phyloP scores from a whole-genome alignment of 2,329 filamentous ascomycete species.

The Alternaria sp. region DNA sequence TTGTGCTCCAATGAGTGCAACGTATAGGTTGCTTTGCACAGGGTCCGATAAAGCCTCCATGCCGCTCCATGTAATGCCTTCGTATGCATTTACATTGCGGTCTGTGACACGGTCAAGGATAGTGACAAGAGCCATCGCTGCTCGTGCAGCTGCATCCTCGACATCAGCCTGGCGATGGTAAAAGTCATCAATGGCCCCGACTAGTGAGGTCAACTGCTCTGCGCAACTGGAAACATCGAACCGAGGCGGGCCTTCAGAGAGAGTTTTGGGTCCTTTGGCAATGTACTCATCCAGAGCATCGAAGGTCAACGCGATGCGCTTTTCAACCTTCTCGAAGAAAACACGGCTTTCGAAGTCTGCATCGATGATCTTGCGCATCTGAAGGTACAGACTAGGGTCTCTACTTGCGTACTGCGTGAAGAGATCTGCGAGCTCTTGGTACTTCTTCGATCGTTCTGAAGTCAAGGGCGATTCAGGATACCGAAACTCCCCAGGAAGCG shows the following conservation, averaged over 20 bases:
- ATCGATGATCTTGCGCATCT: conserved; percentile 41
- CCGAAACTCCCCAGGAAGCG: conserved; percentile 47
- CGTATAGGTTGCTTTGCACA: conserved; percentile 44
- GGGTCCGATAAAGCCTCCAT: conserved; percentile 36
- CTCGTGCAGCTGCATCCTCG: conserved; percentile 34
- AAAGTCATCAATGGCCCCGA: conserved; percentile 40
- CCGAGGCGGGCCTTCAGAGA: conserved; percentile 30
- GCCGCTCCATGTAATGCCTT: conserved; percentile 38
- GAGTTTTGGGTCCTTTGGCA: conserved; percentile 35
- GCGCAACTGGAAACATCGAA: conserved; percentile 45
- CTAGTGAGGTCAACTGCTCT: conserved; percentile 38
- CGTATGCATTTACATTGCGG: conserved; percentile 47
- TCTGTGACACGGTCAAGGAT: conserved; percentile 46
- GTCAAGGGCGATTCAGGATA: conserved; percentile 35
- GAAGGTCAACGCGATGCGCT: conserved; percentile 40
- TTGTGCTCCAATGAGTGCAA: conserved; percentile 39
- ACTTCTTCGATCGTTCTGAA: conserved; percentile 44
- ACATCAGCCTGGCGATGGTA: conserved; percentile 35
- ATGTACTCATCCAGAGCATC: conserved; percentile 45
- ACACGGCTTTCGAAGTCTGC: conserved; percentile 44
- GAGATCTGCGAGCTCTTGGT: conserved; percentile 41
- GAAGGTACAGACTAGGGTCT: conserved; percentile 39
- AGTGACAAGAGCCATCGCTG: conserved; percentile 42
- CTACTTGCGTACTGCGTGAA: conserved; percentile 39
- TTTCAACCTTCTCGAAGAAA: conserved; percentile 49